Conservation (phyloP, 805 yeast genomes). For the Starmerella sp. region DNA sequence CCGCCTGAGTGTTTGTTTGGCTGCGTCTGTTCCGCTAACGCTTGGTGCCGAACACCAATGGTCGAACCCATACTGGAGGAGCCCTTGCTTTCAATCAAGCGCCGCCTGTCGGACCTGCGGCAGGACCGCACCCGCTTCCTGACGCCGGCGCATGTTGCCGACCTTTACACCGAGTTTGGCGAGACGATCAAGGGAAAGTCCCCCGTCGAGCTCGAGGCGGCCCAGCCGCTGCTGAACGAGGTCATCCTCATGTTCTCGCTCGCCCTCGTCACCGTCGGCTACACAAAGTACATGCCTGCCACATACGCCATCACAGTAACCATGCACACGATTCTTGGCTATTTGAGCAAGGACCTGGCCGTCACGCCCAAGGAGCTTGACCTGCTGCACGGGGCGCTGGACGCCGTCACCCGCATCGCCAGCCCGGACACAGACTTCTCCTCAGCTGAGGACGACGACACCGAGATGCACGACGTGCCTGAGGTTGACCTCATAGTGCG, state of each 20-base stretch:
- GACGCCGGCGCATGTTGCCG: slow-evolving; percentile 10
- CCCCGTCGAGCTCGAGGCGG: slow-evolving; percentile 4
- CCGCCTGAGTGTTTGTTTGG: background rate
- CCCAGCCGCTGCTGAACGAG: slow-evolving; percentile 10
- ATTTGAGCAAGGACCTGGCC: slow-evolving; percentile 66
- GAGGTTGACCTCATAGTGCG: slow-evolving; percentile 1
- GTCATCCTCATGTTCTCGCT: slow-evolving; percentile 51
- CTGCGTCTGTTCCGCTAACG: background rate
- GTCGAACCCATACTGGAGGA: slow-evolving; percentile 7
- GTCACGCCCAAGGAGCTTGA: slow-evolving; percentile 74
- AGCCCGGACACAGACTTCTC: background rate
- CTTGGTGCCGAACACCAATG: background rate
- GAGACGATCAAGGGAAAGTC: slow-evolving; percentile 12
- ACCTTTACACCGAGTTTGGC: slow-evolving; percentile 17
- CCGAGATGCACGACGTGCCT: background rate
- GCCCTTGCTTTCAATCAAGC: slow-evolving; percentile 6
- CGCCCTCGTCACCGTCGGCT: slow-evolving; percentile 84
- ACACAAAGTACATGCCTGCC: slow-evolving; percentile 84
- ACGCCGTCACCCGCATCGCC: background rate
- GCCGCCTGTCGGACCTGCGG: slow-evolving; percentile 11
- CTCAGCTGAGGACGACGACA: background rate
- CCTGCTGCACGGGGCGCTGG: slow-evolving; percentile 40
- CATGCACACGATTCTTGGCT: slow-evolving; percentile 72
- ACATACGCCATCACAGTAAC: slow-evolving; percentile 83
- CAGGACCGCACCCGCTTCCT: slow-evolving; percentile 20